These are phyloP conservation scores for Solanum boliviense DNA, from an alignment of 257 asterid species.

Conservation along the genomic window DNA sequence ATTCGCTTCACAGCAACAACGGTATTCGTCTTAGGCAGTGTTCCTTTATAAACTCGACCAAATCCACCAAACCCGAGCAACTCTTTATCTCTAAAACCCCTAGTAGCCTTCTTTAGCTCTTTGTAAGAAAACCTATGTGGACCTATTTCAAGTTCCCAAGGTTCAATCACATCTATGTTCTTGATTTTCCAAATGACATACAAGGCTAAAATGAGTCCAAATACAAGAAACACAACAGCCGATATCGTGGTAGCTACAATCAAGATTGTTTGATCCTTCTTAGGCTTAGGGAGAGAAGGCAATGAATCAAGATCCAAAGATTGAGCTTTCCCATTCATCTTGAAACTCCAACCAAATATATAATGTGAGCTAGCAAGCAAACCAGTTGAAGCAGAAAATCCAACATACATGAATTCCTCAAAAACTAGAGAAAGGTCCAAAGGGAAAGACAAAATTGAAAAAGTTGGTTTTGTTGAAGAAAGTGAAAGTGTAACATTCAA, in stretches of 20 bases:
- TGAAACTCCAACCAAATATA: constrained; percentile 73
- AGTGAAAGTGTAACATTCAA: constrained; percentile 53
- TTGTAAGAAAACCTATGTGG: constrained; percentile 55
- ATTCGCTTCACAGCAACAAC: constrained; percentile 59
- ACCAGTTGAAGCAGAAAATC: constrained; percentile 84
- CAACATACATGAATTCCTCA: constrained; percentile 56
- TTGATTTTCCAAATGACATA: constrained; percentile 23
- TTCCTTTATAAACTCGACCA: constrained; percentile 64
- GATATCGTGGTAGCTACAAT: constrained; percentile 25
- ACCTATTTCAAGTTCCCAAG: constrained; percentile 61
- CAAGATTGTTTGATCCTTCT: constrained; percentile 3
- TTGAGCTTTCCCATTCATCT: constrained; percentile 37
- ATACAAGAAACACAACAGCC: constrained; percentile 12
- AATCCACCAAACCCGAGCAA: constrained; percentile 75
- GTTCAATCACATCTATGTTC: constrained; percentile 46
- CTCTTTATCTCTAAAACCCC: constrained; percentile 43
- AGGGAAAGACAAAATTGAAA: constrained; percentile 37
- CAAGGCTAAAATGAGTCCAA: constrained; percentile 11
- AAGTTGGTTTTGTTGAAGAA: constrained; percentile 37
- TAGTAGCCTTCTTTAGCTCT: constrained; percentile 57
- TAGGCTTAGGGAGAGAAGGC: constrained; percentile 34
- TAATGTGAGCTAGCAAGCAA: constrained; percentile 58
- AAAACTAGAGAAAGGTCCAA: constrained; percentile 45
- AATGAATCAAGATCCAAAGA: constrained; percentile 36
- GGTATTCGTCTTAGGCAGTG: constrained; percentile 19